Evolutionary conservation across 2,329 filamentous ascomycete genomes (phyloP).

Genomic region (Claviceps cyperi): DNA sequence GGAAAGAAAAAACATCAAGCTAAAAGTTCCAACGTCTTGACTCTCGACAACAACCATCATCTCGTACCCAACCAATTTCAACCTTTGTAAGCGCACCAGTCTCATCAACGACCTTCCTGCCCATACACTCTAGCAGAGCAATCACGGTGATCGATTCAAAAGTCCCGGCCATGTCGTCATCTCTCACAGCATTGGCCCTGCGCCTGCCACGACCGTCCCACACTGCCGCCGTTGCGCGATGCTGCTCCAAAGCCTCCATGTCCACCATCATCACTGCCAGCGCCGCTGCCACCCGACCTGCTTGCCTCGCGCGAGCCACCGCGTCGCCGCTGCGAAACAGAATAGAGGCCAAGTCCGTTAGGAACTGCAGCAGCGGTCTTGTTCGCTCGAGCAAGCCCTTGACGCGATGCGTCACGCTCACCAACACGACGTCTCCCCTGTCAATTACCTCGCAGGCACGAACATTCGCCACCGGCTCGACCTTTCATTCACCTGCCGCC

Average conservation of each 20-base stretch:
- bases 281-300: slow-evolving; percentile 7
- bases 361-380: background rate
- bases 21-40: too few relatives aligned
- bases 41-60: background rate
- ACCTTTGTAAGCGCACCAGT: background rate
- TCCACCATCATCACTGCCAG: slow-evolving; percentile 10
- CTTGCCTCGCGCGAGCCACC: slow-evolving; percentile 11
- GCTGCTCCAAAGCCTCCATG: slow-evolving; percentile 16
- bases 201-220: slow-evolving; percentile 14
- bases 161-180: slow-evolving; percentile 13
- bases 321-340: slow-evolving; percentile 6
- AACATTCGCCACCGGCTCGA: background rate
- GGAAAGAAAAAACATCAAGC: too few relatives aligned
- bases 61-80: background rate
- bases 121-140: background rate
- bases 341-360: slow-evolving; percentile 3
- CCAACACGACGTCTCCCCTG: background rate
- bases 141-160: background rate
- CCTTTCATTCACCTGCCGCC: slow-evolving; percentile 1
- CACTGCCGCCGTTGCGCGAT: slow-evolving; percentile 11
- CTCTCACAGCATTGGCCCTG: slow-evolving; percentile 19
- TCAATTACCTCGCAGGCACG: slow-evolving; percentile 6
- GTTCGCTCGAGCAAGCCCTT: slow-evolving; percentile 1
- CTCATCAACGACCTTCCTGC: background rate
- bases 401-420: slow-evolving; percentile 4